Evolutionary conservation across 352 stramenopile genomes (phyloP), one percentile per base, ranked within the genome.

Genomic region (Phytophthora ohioensis): DNA sequence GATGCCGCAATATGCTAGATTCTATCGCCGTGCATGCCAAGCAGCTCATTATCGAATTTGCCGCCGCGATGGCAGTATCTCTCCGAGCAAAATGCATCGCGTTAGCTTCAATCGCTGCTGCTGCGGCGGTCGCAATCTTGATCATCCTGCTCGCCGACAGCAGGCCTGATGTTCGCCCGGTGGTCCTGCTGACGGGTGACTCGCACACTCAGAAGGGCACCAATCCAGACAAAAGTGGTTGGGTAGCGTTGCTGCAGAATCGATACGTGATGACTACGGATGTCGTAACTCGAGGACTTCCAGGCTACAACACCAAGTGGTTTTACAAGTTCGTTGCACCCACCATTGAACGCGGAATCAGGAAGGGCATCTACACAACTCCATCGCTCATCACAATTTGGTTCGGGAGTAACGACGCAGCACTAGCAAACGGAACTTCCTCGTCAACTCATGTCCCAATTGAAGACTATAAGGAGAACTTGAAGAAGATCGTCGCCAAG

Each of bases 221-320:
- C 4, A 43, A 83, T 42, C 64, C 68, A 10, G 15, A 30, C 1
- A 63, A 64, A 17, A 60, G 47, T 27, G 78, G 82, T 0, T 90
- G 76, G 69, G 67, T 70, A 21, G 30, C 67, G 3, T 63, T 74
- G 42, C 60, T 88, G 17, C 71, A 77, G 38, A 51, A 67, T 13
- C 46, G 68, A 52, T 90, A 83, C 57, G 56, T 73, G 6, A 69
- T 70, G 35, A 65, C 57, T 10, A 64, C 57, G 9, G 80, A 90
- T 47, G 60, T 88, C 3, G 21, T 85, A 4, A 79, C 75, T 31
- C 76, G 82, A 55, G 80, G 73, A 5, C 51, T 78, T 34, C 58
- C 59, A 8, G 80, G 69, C 3, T 87, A 79, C 63, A 87, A 79
- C 32, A 82, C 76, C 0, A 85, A 74, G 21, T 85, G 77, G 71